Evolutionary conservation across 2,329 filamentous ascomycete genomes (phyloP).

Genomic region (Hymenoscyphus fraxineus): DNA sequence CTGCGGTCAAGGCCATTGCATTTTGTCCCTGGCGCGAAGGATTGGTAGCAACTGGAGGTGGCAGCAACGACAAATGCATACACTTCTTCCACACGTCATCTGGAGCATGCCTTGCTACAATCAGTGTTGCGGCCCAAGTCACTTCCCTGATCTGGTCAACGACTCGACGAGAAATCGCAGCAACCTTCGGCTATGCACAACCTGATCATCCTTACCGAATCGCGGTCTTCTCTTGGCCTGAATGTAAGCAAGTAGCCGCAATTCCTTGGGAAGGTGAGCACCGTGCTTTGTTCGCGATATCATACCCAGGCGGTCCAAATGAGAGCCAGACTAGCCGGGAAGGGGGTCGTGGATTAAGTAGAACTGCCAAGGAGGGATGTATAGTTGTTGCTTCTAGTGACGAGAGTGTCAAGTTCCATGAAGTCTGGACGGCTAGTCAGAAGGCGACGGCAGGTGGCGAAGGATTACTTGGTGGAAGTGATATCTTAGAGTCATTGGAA

Average conservation of each 20-base stretch:
- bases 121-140: constrained; percentile 89
- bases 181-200: constrained; percentile 90
- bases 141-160: constrained; percentile 89
- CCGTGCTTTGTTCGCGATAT: constrained; percentile 80
- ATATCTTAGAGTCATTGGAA: constrained; percentile 78
- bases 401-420: constrained; percentile 90
- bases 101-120: constrained; percentile 80
- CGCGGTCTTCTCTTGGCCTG: constrained; percentile 92
- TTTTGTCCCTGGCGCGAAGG: constrained; percentile 93
- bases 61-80: constrained; percentile 90
- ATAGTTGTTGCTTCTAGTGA: constrained; percentile 91
- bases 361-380: constrained; percentile 68
- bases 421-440: constrained; percentile 74
- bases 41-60: constrained; percentile 84
- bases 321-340: constrained; percentile 37
- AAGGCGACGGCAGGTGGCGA: constrained; percentile 50
- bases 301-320: constrained; percentile 66
- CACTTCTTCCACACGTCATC: constrained; percentile 90
- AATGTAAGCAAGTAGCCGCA: constrained; percentile 78
- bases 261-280: constrained; percentile 80
- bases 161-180: constrained; percentile 80
- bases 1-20: constrained; percentile 93
- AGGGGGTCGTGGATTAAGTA: constrained; percentile 50
- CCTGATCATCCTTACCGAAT: constrained; percentile 86
- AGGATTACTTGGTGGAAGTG: constrained; percentile 73